These are phyloP conservation scores for Ilyonectria mors-panacis DNA, from an alignment of 2,329 filamentous ascomycete species.

Conservation along the genomic window DNA sequence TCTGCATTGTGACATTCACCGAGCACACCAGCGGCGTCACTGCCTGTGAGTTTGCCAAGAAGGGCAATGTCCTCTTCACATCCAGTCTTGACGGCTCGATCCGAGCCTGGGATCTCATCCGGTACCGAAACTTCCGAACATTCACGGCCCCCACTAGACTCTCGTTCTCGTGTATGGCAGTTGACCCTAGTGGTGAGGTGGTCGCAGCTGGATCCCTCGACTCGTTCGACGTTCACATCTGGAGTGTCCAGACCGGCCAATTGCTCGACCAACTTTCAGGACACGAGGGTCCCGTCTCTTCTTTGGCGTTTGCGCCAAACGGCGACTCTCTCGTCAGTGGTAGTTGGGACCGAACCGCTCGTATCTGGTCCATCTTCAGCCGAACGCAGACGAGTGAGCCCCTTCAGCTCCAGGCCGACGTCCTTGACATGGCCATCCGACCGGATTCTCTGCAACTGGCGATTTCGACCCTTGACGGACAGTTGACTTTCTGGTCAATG, in stretches of 20 bases:
- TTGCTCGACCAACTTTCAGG: constrained; percentile 91
- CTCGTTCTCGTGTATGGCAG: constrained; percentile 93
- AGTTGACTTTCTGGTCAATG: constrained; percentile 95
- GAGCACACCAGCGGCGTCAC: constrained; percentile 97
- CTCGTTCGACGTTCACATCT: constrained; percentile 97
- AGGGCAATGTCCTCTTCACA: constrained; percentile 96
- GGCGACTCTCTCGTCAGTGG: constrained; percentile 88
- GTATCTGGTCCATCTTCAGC: constrained; percentile 96
- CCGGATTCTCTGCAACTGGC: constrained; percentile 94
- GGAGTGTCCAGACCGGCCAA: constrained; percentile 98
- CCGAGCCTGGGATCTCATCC: constrained; percentile 94
- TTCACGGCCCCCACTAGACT: constrained; percentile 94
- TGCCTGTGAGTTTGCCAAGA: constrained; percentile 93
- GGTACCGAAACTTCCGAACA: constrained; percentile 97
- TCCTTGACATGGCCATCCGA: constrained; percentile 87
- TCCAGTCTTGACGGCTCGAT: constrained; percentile 95
- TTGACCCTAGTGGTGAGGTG: constrained; percentile 97
- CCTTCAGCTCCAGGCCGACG: constrained; percentile 90
- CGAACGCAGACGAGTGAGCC: constrained; percentile 96
- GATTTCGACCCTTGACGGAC: constrained; percentile 92
- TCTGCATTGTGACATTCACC: constrained; percentile 98
- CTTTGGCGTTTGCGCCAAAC: constrained; percentile 89
- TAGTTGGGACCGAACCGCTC: constrained; percentile 96
- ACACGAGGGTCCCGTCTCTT: constrained; percentile 93
- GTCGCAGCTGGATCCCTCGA: constrained; percentile 96